These are phyloP conservation scores for Rhodocollybia butyracea DNA, from an alignment of 768 basidiomycete species.

Conservation along the genomic window DNA sequence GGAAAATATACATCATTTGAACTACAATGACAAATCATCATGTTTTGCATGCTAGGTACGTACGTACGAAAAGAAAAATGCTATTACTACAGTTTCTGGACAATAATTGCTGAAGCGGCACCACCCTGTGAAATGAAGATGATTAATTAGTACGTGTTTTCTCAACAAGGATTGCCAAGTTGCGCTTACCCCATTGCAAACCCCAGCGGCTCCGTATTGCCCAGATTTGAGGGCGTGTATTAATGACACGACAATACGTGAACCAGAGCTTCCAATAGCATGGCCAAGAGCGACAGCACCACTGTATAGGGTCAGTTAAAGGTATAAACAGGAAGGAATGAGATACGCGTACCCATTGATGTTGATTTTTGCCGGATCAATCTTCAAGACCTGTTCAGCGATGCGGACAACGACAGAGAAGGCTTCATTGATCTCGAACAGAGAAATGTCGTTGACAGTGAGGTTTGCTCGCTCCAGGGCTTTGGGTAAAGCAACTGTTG, in stretches of 20 bases:
- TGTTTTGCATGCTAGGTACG: not conserved
- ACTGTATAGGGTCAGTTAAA: conserved; percentile 40
- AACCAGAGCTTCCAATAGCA: conserved; percentile 94
- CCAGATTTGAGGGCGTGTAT: conserved; percentile 89
- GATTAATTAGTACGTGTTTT: not conserved
- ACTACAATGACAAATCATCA: too few relatives aligned
- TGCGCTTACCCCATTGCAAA: conserved; percentile 89
- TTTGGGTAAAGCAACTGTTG: conserved; percentile 84
- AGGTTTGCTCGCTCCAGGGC: conserved; percentile 88
- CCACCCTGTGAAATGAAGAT: conserved; percentile 53
- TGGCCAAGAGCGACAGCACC: conserved; percentile 96
- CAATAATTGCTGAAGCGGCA: conserved; percentile 86
- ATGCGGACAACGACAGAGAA: conserved; percentile 93
- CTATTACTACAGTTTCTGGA: conserved; percentile 72
- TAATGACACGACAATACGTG: conserved; percentile 91
- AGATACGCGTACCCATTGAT: conserved; percentile 65
- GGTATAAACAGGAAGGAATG: conserved; percentile 7
- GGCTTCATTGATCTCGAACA: conserved; percentile 97
- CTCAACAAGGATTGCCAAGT: not conserved
- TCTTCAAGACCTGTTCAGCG: conserved; percentile 80
- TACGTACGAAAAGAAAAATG: conserved; percentile 3
- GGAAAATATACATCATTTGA: too few relatives aligned
- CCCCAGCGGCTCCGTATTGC: conserved; percentile 92
- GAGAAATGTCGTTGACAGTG: conserved; percentile 76
- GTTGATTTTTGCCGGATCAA: conserved; percentile 90